Conservation (phyloP, 2,329 filamentous ascomycete genomes). For the Polychaeton citri region DNA sequence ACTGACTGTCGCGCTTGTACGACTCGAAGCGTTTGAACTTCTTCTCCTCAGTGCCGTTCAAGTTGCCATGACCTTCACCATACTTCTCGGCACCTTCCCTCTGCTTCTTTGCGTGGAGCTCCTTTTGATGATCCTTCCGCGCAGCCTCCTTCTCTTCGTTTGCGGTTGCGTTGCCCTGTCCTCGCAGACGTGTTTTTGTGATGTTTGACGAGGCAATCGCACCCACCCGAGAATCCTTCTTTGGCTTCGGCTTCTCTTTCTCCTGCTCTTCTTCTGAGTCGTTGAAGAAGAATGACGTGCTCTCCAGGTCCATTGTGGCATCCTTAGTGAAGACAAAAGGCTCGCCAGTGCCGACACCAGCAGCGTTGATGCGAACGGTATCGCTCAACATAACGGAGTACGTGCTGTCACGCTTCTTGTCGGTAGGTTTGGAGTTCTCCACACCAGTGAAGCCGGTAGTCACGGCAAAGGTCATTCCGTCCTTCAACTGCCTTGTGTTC, state of each 20-base stretch:
- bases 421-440: constrained; percentile 72
- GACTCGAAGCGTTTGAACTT: constrained; percentile 99
- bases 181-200: constrained; percentile 81
- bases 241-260: constrained; percentile 76
- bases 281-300: constrained; percentile 97
- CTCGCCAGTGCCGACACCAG: constrained; percentile 54
- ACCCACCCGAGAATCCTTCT: constrained; percentile 68
- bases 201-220: constrained; percentile 92
- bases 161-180: constrained; percentile 74
- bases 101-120: constrained; percentile 77
- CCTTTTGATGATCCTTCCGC: constrained; percentile 83
- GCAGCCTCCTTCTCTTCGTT: constrained; percentile 83
- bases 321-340: constrained; percentile 87
- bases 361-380: constrained; percentile 68
- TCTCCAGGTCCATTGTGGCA: constrained; percentile 79
- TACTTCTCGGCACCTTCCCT: constrained; percentile 76
- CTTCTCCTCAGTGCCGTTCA: constrained; percentile 87
- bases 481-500: constrained; percentile 69
- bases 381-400: constrained; percentile 89
- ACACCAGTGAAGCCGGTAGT: constrained; percentile 84
- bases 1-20: constrained; percentile 94
- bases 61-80: constrained; percentile 66
- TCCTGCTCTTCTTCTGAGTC: constrained; percentile 84
- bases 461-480: constrained; percentile 92
- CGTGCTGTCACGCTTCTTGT: constrained; percentile 66